These are phyloP conservation scores for Plasmodium cynomolgi DNA, from an alignment of 169 alveolate species.

Conservation along the genomic window DNA sequence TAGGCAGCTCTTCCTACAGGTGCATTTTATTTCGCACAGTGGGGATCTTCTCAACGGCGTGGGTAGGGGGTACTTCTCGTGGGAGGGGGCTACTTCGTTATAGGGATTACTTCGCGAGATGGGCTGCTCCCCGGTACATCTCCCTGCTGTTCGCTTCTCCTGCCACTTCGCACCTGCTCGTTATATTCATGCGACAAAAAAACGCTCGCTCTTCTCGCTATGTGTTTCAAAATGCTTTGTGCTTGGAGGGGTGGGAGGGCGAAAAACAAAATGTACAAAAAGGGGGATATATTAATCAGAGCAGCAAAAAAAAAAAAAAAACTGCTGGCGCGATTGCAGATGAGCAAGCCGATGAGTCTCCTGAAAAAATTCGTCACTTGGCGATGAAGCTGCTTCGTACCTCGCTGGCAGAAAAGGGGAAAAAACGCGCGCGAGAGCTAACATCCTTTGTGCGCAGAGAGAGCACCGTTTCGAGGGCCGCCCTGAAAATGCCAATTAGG, in stretches of 20 bases:
- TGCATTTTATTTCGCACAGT: not conserved
- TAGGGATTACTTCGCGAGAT: not conserved
- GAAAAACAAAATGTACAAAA: not conserved
- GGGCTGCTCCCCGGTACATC: not conserved
- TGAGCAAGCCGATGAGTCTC: not conserved
- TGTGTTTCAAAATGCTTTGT: not conserved
- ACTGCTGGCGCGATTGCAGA: not conserved
- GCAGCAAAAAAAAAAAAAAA: not conserved
- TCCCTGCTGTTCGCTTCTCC: not conserved
- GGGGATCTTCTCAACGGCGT: not conserved
- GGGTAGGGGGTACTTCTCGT: not conserved
- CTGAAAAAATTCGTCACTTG: not conserved
- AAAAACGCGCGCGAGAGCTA: not conserved
- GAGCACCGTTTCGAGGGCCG: not conserved
- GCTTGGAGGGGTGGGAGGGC: not conserved
- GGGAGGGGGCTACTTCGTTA: not conserved
- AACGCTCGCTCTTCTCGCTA: not conserved
- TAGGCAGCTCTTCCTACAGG: not conserved
- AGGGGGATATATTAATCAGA: not conserved
- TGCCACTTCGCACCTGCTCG: not conserved
- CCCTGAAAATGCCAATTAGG: not conserved
- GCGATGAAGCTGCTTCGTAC: not conserved
- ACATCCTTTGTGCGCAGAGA: not conserved
- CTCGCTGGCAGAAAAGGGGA: not conserved
- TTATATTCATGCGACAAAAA: not conserved